Base-by-base conservation (phyloP, 768 basidiomycete species). In the Multifurca ochricompacta region DNA sequence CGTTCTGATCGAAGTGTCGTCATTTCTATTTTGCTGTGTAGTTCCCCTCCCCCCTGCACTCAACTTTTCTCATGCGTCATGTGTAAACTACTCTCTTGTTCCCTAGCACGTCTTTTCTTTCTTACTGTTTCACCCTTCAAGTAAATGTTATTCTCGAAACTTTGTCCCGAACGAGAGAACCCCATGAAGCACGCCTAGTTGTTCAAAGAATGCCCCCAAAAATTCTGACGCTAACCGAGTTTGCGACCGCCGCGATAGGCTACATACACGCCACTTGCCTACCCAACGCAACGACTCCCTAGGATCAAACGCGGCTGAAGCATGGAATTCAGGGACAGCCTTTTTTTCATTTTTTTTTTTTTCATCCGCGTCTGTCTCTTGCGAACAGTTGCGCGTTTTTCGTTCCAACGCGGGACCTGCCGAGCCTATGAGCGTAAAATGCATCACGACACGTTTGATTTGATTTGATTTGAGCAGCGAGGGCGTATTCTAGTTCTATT, bases 401-500 rank as follows among this genome's bases (percentile, higher is more conserved):
- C 32, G 32, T 21, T 34, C 32, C n/a, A 19, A 52, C 19, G 19
- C 50, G 55, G 49, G 16, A 47, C 51, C 19, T 52, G 37, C 55
- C 54, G 54, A 45, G 25, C 14, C 23, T 42, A 30, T 30, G 23
- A 52, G 39, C 55, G 55, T 47, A 52, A 51, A 40, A 40, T n/a
- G 50, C 55, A 51, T 56, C 55, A 52, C 31, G 50, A 56, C 44
- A 56, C 50, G 42, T 56, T 50, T 50, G 48, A 50, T 56, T 44
- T n/a, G n/a, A n/a, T n/a, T 35, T n/a, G 46, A 54, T 21, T 19
- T 41, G 55, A 45, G 49, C n/a, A 44, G 48, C 31, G 23, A 41
- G 46, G 48, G 31, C 25, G 21, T 34, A 34, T 11, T 23, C 45
- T 19, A 43, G 39, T 47, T 51, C 50, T 41, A 46, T 56, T 40